Conservation (phyloP, 805 yeast genomes). For the Huiozyma naganishii region DNA sequence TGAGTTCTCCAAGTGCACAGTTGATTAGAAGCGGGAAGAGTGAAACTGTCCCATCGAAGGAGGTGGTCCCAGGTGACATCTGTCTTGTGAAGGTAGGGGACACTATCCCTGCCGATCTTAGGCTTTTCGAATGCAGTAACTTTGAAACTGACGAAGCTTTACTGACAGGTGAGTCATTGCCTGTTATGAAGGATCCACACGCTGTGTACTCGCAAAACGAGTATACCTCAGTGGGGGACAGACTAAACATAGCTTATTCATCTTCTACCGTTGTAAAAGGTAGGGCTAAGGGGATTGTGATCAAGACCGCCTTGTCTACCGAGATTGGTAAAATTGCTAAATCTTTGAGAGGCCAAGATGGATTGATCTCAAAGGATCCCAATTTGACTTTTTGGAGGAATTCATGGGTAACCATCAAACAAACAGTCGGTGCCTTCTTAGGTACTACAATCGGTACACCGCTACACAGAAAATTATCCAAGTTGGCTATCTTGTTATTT, state of each 20-base stretch:
- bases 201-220: slow-evolving; percentile 25
- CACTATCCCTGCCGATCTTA: slow-evolving; percentile 88
- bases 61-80: slow-evolving; percentile 90
- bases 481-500: slow-evolving; percentile 64
- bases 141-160: slow-evolving; percentile 85
- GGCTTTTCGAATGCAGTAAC: slow-evolving; percentile 66
- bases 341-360: slow-evolving; percentile 38
- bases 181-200: slow-evolving; percentile 56
- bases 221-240: slow-evolving; percentile 49
- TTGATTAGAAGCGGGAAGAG: slow-evolving; percentile 69
- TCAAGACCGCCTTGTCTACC: slow-evolving; percentile 82
- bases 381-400: slow-evolving; percentile 34
- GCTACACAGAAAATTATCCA: slow-evolving; percentile 60
- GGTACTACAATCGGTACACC: slow-evolving; percentile 80
- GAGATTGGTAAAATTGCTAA: slow-evolving; percentile 95
- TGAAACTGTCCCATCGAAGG: slow-evolving; percentile 66
- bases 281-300: slow-evolving; percentile 82
- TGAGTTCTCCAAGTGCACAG: slow-evolving; percentile 91
- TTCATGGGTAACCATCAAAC: slow-evolving; percentile 33
- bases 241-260: slow-evolving; percentile 79
- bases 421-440: slow-evolving; percentile 54
- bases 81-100: slow-evolving; percentile 88
- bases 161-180: slow-evolving; percentile 88
- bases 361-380: slow-evolving; percentile 27
- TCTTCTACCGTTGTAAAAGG: slow-evolving; percentile 95